Evolutionary conservation across 495 filamentous ascomycete genomes (phyloP).

Genomic region (Neurospora hispaniola): DNA sequence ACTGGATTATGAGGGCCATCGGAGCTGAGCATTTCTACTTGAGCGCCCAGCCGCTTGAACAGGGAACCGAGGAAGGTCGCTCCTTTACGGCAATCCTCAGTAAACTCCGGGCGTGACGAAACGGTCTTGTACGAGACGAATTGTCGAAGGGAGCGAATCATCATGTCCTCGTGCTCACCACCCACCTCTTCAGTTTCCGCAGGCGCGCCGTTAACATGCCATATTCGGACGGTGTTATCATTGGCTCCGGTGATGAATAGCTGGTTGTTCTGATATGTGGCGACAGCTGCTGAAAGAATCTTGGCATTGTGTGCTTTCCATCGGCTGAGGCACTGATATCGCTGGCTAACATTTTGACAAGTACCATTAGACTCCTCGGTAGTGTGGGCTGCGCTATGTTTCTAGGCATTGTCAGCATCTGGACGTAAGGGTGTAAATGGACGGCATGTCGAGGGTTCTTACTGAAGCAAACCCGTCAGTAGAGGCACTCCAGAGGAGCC

Average conservation of each 20-base stretch:
- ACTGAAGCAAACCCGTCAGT: conserved; percentile 75
- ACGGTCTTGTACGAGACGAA: conserved; percentile 87
- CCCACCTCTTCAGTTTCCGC: conserved; percentile 21
- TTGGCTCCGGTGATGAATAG: conserved; percentile 93
- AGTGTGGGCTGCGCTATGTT: conserved; percentile 48
- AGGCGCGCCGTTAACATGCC: conserved; percentile 63
- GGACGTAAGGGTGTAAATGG: neutral
- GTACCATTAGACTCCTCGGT: conserved; percentile 34
- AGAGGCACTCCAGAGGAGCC: conserved; percentile 73
- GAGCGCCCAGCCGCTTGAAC: conserved; percentile 82
- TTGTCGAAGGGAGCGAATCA: conserved; percentile 70
- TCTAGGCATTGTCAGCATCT: conserved; percentile 24
- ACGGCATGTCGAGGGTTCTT: conserved; percentile 12
- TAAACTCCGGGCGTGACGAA: conserved; percentile 71
- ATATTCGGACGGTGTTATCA: conserved; percentile 77
- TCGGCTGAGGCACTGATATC: conserved; percentile 70
- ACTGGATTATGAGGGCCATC: conserved; percentile 70
- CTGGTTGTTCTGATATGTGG: conserved; percentile 52
- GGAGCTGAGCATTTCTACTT: conserved; percentile 73
- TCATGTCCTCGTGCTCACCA: conserved; percentile 48
- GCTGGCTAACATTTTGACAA: conserved; percentile 68
- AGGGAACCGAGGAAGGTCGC: conserved; percentile 81
- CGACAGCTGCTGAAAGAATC: conserved; percentile 76
- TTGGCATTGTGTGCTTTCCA: conserved; percentile 83
- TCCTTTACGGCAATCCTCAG: conserved; percentile 83